Evolutionary conservation across 192 early-diverging fungal species (phyloP).

Genomic region (Rhizoclosmatium sp.): DNA sequence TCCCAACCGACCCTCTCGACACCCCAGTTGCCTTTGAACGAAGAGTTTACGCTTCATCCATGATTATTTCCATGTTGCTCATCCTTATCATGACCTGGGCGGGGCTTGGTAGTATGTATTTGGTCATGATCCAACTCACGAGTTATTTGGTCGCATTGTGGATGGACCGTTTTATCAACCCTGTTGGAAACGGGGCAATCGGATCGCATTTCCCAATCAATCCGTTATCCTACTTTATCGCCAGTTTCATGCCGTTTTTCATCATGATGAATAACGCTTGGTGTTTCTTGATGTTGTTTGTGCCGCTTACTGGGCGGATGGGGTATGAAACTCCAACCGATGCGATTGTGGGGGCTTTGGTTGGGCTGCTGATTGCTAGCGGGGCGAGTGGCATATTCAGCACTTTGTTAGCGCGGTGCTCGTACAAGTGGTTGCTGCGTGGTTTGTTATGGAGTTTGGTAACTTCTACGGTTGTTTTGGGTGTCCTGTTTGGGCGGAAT

Average conservation of each 20-base stretch:
- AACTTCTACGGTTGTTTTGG: neutral
- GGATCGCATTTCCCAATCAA: conserved; percentile 32
- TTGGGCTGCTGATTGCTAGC: conserved; percentile 56
- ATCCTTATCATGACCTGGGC: conserved; percentile 11
- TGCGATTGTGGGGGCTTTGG: conserved; percentile 64
- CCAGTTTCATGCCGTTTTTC: conserved; percentile 32
- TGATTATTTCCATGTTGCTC: neutral
- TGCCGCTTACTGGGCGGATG: conserved; percentile 74
- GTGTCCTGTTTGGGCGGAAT: conserved; percentile 48
- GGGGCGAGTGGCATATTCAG: conserved; percentile 19
- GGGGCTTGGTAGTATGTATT: conserved; percentile 41
- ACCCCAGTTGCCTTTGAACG: conserved; percentile 19
- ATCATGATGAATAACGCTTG: conserved; percentile 8
- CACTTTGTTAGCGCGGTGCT: conserved; percentile 21
- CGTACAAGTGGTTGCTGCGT: conserved; percentile 27
- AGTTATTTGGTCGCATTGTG: conserved; percentile 30
- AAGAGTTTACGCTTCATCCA: neutral
- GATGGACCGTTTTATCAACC: conserved; percentile 35
- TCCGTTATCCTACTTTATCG: conserved; percentile 38
- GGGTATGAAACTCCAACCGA: conserved; percentile 72
- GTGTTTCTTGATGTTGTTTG: conserved; percentile 65
- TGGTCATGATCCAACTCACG: conserved; percentile 17
- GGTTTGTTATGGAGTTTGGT: conserved; percentile 20
- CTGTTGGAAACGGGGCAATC: neutral
- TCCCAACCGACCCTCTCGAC: conserved; percentile 5